Percentiles rank a stretch among this genome's conserved stretches.
Conservation (phyloP, 2,329 filamentous ascomycete genomes). For the Colletotrichum liriopes region DNA sequence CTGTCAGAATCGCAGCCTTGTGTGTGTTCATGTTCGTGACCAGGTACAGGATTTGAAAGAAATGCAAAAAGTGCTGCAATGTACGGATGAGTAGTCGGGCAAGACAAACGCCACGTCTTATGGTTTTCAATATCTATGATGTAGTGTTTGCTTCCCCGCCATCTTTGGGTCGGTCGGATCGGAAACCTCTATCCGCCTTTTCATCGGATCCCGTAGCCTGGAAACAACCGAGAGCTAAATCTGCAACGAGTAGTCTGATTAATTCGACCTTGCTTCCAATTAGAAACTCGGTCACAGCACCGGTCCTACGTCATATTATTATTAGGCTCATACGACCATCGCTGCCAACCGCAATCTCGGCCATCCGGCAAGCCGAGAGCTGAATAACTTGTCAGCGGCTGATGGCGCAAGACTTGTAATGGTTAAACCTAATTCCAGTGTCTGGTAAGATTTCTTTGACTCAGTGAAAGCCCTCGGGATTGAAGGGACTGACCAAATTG, state of each 20-base stretch:
- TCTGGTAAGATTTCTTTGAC: too few species aligned
- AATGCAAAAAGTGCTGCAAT: background rate
- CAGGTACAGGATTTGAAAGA: background rate
- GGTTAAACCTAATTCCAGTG: too few species aligned
- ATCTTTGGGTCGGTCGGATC: too few species aligned
- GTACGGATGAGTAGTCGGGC: background rate
- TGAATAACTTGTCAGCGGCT: too few species aligned
- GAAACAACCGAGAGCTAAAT: background rate
- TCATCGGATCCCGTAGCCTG: background rate
- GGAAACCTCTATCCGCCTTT: background rate
- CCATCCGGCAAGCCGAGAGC: too few species aligned
- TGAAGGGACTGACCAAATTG: too few species aligned
- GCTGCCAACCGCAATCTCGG: too few species aligned
- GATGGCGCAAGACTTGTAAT: too few species aligned
- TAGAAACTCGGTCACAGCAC: background rate
- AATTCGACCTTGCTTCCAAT: background rate
- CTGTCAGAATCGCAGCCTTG: slow-evolving; percentile 3
- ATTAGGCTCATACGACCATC: background rate
- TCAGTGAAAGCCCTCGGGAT: too few species aligned
- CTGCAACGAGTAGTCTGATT: too few species aligned
- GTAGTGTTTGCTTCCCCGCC: background rate
- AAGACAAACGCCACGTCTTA: background rate
- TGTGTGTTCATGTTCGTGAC: slow-evolving; percentile 1
- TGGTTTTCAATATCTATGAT: background rate
- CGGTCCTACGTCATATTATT: background rate